Evolutionary conservation across 108 stramenopile genomes (phyloP).

Genomic region (Fragilaria radians): DNA sequence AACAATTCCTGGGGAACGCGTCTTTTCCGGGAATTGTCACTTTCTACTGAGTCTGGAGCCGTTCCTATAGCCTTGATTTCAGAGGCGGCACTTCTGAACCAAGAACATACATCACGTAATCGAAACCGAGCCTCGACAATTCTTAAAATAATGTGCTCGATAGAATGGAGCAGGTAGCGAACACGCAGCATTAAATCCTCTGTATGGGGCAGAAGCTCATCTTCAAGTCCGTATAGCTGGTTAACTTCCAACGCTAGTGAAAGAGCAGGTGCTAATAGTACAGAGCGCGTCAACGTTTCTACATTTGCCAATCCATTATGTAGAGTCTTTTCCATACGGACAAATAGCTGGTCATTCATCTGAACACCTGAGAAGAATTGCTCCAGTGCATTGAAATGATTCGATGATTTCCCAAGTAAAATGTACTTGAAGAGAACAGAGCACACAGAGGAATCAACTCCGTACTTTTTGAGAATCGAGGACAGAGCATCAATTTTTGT

Average conservation of each 20-base stretch:
- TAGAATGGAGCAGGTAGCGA: slow-evolving; percentile 28
- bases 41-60: slow-evolving; percentile 52
- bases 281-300: slow-evolving; percentile 44
- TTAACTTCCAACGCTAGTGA: slow-evolving; percentile 49
- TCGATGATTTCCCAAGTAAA: slow-evolving; percentile 47
- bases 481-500: slow-evolving; percentile 45
- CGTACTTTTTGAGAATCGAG: slow-evolving; percentile 51
- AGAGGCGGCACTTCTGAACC: slow-evolving; percentile 62
- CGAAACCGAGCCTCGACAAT: slow-evolving; percentile 60
- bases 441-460: slow-evolving; percentile 22
- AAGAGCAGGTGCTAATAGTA: slow-evolving; percentile 45
- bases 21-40: slow-evolving; percentile 66
- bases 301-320: slow-evolving; percentile 56
- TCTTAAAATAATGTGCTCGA: slow-evolving; percentile 25
- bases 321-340: slow-evolving; percentile 44
- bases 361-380: slow-evolving; percentile 75
- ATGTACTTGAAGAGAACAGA: slow-evolving; percentile 57
- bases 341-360: slow-evolving; percentile 75
- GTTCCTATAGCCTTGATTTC: slow-evolving; percentile 75
- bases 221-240: slow-evolving; percentile 42
- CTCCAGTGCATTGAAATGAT: slow-evolving; percentile 69
- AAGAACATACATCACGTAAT: slow-evolving; percentile 56
- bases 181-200: not conserved
- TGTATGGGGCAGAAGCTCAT: not conserved
- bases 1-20: slow-evolving; percentile 56